Evolutionary conservation across 2,329 filamentous ascomycete species (phyloP).

Genomic region (Knoxdaviesia capensis): DNA sequence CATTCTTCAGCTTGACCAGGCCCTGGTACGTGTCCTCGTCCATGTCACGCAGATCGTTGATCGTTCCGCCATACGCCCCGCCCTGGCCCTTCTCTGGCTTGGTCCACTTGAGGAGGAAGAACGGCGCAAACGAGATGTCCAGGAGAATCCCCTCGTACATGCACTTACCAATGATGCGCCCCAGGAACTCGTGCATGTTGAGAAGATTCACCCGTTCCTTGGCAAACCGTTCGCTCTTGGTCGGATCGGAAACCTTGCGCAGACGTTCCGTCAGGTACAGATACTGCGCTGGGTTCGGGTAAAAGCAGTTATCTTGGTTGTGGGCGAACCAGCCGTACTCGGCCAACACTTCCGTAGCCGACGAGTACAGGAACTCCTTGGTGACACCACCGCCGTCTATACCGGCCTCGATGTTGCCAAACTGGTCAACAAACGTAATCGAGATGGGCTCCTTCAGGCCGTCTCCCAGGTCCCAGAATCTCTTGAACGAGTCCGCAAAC

Average conservation of each 20-base stretch:
- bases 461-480: slow-evolving; percentile 66
- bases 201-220: slow-evolving; percentile 26
- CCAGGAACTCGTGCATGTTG: slow-evolving; percentile 72
- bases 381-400: slow-evolving; percentile 96
- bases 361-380: slow-evolving; percentile 84
- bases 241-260: slow-evolving; percentile 9
- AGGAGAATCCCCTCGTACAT: slow-evolving; percentile 92
- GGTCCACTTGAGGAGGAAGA: slow-evolving; percentile 88
- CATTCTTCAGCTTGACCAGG: slow-evolving; percentile 66
- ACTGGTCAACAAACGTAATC: slow-evolving; percentile 89
- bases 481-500: slow-evolving; percentile 68
- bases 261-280: slow-evolving; percentile 47
- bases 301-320: slow-evolving; percentile 57
- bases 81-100: slow-evolving; percentile 37
- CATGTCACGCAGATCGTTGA: slow-evolving; percentile 85
- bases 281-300: slow-evolving; percentile 64
- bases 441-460: slow-evolving; percentile 87
- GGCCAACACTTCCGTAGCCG: slow-evolving; percentile 69
- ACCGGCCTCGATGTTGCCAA: slow-evolving; percentile 69
- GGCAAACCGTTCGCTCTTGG: not conserved
- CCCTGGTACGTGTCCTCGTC: slow-evolving; percentile 84
- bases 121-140: slow-evolving; percentile 80
- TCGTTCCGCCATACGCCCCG: slow-evolving; percentile 54
- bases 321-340: slow-evolving; percentile 51
- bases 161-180: slow-evolving; percentile 86